Base-by-base conservation (phyloP, 1,284 basidiomycete species). In the Mycosarcoma mackinlayi region DNA sequence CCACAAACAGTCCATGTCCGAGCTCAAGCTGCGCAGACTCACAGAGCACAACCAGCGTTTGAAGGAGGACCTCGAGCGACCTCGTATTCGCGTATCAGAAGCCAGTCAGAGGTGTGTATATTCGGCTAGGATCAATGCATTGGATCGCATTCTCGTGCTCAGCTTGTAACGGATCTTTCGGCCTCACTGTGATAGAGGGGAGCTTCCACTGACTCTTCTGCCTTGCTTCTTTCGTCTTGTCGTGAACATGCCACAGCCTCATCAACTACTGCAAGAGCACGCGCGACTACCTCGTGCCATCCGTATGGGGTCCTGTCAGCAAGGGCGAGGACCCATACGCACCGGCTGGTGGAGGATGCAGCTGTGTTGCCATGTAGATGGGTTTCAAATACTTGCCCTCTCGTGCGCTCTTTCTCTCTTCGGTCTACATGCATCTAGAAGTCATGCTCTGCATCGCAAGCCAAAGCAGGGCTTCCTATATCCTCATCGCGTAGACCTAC, bases 11-110 rank as follows among this genome's bases (percentile, higher is more conserved):
- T 81, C 79, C 76, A 95, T 97, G 93, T 92, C 91, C 51, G 94
- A 97, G 87, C 89, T 98, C 81, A 96, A 95, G 88, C 89, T 97
- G 71, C 88, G 94, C 45, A 87, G 94, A 57, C 86, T 98, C 73
- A 89, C 90, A 63, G 94, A 98, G 85, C 93, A 97, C 85, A 98
- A 97, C 82, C 89, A 91, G 82, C 87, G 94, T 62, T 85, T 98
- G 75, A 86, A 89, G 78, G 94, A 97, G 84, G 94, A 98, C 83
- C 85, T 97, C 63, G 89, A 90, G 47, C 85, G 94, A 70, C 93
- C 93, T 24, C 86, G 94, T 72, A 88, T 94, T 69, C 87, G 90
- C 63, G 92, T 97, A 42, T 93, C 92, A 79, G 93, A 96, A 84
- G 94, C 94, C 37, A 91, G 90, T 79, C 87, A 90, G 57, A 92